Evolutionary conservation across 495 filamentous ascomycete species (phyloP).

Genomic region (Penicillium bovifimosum): DNA sequence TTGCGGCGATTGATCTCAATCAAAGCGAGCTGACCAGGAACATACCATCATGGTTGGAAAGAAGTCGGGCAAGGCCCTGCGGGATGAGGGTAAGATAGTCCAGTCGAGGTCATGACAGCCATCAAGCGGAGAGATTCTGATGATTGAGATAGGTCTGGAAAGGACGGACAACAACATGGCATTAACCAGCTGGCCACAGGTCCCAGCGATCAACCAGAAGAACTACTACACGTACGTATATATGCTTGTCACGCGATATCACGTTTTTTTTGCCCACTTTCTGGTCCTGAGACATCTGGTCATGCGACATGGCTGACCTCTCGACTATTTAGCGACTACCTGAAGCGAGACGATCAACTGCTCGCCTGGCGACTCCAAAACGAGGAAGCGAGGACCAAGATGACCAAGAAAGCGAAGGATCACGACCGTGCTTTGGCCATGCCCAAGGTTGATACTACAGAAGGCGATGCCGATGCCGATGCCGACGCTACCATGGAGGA

Average conservation of each 20-base stretch:
- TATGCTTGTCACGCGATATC: too few relatives aligned
- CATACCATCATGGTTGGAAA: slow-evolving; percentile 54
- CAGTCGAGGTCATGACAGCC: not conserved
- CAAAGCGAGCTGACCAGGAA: slow-evolving; percentile 1
- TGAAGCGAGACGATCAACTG: slow-evolving; percentile 96
- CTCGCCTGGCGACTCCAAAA: slow-evolving; percentile 79
- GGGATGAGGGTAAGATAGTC: slow-evolving; percentile 51
- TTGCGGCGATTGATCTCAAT: slow-evolving; percentile 5
- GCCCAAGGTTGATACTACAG: slow-evolving; percentile 42
- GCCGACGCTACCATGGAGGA: slow-evolving; percentile 64
- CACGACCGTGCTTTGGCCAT: slow-evolving; percentile 77
- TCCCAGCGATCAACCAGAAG: slow-evolving; percentile 94
- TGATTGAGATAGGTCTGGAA: slow-evolving; percentile 62
- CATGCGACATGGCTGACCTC: too few relatives aligned
- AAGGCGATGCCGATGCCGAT: slow-evolving; percentile 48
- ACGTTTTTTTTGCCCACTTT: too few relatives aligned
- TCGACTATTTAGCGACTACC: slow-evolving; percentile 73
- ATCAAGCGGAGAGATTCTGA: not conserved
- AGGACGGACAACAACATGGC: slow-evolving; percentile 97
- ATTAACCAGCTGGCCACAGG: slow-evolving; percentile 86
- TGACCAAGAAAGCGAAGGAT: slow-evolving; percentile 80
- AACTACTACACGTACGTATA: slow-evolving; percentile 96
- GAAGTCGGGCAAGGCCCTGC: slow-evolving; percentile 58
- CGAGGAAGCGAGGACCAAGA: slow-evolving; percentile 71
- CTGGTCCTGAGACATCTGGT: too few relatives aligned